Conservation (phyloP, 2,329 filamentous ascomycete species). For the Niveomyces coronatus region DNA sequence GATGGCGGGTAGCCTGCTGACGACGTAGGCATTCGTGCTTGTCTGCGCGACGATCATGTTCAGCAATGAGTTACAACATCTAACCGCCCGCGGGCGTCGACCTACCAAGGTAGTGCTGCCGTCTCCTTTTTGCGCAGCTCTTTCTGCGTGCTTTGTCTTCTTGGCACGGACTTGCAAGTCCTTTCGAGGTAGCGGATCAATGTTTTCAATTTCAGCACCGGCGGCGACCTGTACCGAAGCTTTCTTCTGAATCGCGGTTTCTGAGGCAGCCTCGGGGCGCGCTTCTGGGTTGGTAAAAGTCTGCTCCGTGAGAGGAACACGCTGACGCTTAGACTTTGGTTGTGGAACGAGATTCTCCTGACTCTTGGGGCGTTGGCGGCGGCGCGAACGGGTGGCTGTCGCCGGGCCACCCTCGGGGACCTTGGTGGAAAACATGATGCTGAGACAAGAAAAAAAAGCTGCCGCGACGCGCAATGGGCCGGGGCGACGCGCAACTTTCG, state of each 20-base stretch:
- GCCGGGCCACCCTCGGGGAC: conserved; percentile 41
- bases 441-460: conserved; percentile 7
- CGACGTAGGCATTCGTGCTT: conserved; percentile 73
- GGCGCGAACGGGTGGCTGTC: conserved; percentile 48
- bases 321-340: conserved; percentile 54
- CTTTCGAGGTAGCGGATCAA: conserved; percentile 29
- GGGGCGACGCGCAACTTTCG: background rate
- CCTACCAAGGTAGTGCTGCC: conserved; percentile 55
- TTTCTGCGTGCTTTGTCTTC: conserved; percentile 52
- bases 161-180: conserved; percentile 52
- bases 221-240: conserved; percentile 33
- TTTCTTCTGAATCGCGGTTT: conserved; percentile 39
- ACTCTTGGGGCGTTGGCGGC: conserved; percentile 49
- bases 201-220: conserved; percentile 34
- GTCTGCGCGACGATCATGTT: conserved; percentile 41
- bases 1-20: conserved; percentile 73
- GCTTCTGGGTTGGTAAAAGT: conserved; percentile 43
- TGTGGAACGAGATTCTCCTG: conserved; percentile 44
- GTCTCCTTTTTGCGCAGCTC: conserved; percentile 53
- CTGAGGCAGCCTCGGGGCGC: conserved; percentile 44
- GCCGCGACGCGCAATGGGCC: conserved; percentile 5
- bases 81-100: too few species aligned
- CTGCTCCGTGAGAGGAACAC: conserved; percentile 46
- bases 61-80: too few species aligned
- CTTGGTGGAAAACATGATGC: conserved; percentile 50